phyloP scores from a whole-genome alignment of 176 grass and related monocot species.

The Oryza coarctata region DNA sequence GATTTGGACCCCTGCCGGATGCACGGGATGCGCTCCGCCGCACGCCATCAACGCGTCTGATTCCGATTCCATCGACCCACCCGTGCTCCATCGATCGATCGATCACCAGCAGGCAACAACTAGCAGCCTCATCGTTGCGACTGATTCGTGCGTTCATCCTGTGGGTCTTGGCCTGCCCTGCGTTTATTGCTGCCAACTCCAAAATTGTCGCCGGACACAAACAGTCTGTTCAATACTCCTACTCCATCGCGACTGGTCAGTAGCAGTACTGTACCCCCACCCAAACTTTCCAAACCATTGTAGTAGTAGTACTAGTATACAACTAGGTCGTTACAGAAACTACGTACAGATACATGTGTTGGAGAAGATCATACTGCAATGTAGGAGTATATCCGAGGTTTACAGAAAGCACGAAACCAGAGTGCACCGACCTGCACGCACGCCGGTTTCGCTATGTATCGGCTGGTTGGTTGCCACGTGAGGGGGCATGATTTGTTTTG shows the following conservation, averaged over 20 bases:
- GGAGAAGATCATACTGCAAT: not conserved
- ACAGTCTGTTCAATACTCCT: not conserved
- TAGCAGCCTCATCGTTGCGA: not conserved
- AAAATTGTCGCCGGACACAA: not conserved
- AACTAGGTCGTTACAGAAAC: too few species aligned
- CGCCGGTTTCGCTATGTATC: too few species aligned
- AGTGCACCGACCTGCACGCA: too few species aligned
- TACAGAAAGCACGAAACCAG: not conserved
- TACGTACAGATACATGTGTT: not conserved
- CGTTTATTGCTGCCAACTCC: not conserved
- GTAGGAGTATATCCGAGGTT: not conserved
- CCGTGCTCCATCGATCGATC: too few species aligned
- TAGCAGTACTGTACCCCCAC: too few species aligned
- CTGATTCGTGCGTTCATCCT: not conserved
- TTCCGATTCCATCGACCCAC: not conserved
- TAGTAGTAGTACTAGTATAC: too few species aligned
- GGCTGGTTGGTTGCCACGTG: too few species aligned
- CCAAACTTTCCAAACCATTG: too few species aligned
- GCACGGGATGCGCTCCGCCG: slow-evolving; percentile 5
- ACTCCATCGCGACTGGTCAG: too few species aligned
- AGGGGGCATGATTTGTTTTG: too few species aligned
- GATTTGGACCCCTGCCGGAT: not conserved
- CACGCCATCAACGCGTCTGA: slow-evolving; percentile 1
- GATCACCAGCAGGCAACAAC: not conserved
- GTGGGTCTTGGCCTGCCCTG: too few species aligned